Percentiles rank a stretch among this genome's conserved stretches.
Evolutionary conservation across 148 eudicot species (phyloP).

Genomic region (Heliosperma pusillum): DNA sequence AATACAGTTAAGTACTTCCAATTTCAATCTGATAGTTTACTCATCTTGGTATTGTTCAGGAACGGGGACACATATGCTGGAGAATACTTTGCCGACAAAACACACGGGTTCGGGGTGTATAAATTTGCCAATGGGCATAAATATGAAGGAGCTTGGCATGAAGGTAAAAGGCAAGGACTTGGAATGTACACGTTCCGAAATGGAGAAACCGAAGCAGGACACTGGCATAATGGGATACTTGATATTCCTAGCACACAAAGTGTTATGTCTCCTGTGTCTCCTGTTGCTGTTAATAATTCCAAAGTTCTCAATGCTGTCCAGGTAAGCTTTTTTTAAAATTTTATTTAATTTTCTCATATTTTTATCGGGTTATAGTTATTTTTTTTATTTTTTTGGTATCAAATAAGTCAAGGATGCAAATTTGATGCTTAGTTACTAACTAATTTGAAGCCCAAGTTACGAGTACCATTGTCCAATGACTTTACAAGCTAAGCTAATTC

Average conservation of each 20-base stretch:
- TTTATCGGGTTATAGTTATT: no score
- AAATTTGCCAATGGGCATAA: constrained; percentile 84
- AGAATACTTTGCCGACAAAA: constrained; percentile 93
- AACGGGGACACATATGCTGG: constrained; percentile 92
- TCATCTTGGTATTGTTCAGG: constrained; percentile 31
- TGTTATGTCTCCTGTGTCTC: constrained; percentile 53
- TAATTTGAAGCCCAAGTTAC: no score
- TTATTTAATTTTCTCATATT: no score
- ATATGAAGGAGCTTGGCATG: constrained; percentile 97
- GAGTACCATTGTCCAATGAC: no score
- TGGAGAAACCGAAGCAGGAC: constrained; percentile 89
- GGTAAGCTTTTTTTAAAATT: constrained; percentile 35
- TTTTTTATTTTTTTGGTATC: no score
- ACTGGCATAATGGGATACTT: constrained; percentile 88
- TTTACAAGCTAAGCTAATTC: no score
- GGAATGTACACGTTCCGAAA: constrained; percentile 91
- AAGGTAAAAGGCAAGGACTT: constrained; percentile 93
- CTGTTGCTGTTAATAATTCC: constrained; percentile 86
- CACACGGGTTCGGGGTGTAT: constrained; percentile 93
- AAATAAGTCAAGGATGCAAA: no score
- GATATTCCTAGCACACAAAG: constrained; percentile 86
- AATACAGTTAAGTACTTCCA: not conserved
- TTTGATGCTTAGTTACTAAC: no score
- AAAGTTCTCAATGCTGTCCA: constrained; percentile 87
- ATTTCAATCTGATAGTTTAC: not conserved